phyloP scores from a whole-genome alignment of 306 rosid genomes.

The Vigna angularis region DNA sequence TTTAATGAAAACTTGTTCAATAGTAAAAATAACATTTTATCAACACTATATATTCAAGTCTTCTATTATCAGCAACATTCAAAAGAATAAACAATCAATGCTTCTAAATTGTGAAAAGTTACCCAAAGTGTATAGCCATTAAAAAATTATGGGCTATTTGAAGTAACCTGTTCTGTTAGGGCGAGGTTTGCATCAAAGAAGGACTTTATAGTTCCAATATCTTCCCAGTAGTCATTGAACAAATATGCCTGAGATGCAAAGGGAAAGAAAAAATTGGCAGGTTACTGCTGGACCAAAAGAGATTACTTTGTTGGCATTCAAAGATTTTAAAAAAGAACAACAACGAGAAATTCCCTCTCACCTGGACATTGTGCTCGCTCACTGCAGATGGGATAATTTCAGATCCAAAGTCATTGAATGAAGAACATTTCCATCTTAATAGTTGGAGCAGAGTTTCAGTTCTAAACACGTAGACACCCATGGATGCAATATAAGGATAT shows the following conservation, averaged over 20 bases:
- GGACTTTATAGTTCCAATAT: constrained; percentile 92
- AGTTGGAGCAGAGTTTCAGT: constrained; percentile 83
- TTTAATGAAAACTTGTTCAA: constrained; percentile 8
- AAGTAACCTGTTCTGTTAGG: constrained; percentile 85
- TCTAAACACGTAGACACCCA: constrained; percentile 93
- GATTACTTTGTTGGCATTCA: constrained; percentile 2
- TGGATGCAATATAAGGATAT: constrained; percentile 89
- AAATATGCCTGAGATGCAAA: constrained; percentile 78
- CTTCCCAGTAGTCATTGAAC: constrained; percentile 99
- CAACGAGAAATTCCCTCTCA: constrained; percentile 44
- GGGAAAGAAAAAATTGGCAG: constrained; percentile 21
- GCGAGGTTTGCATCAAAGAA: constrained; percentile 93
- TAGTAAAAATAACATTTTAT: constrained; percentile 17
- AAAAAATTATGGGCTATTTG: constrained; percentile 1
- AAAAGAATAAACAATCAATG: constrained; percentile 1
- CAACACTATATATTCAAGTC: constrained; percentile 1
- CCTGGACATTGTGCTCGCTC: constrained; percentile 86
- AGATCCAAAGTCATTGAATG: constrained; percentile 90
- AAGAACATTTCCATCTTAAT: constrained; percentile 68
- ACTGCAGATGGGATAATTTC: constrained; percentile 96
- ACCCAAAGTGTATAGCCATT: neutral
- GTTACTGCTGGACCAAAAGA: neutral
- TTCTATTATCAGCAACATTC: constrained; percentile 24
- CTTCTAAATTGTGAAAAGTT: constrained; percentile 15
- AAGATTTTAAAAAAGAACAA: constrained; percentile 5